Base-by-base conservation (phyloP, 148 eudicot genomes). In the Pharnaceum exiguum region DNA sequence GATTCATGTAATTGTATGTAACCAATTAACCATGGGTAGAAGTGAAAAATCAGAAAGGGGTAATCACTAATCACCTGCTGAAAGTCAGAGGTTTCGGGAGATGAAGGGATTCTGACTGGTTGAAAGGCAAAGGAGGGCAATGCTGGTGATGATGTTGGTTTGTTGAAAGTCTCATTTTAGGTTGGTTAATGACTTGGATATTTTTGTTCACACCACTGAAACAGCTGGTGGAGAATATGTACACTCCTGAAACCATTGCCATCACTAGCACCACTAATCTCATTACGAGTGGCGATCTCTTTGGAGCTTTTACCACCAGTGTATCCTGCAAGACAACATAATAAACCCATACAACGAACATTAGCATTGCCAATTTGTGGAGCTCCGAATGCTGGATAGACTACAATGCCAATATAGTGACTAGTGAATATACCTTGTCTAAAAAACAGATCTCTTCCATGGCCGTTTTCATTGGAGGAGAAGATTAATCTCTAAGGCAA, bases 61-160 rank as follows among this genome's bases (percentile, higher is more conserved):
- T 7, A 10, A 46, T 10, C 31, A 46, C 7, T 12, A 46, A 47
- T 51, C 38, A 60, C 66, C 90, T 84, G 75, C 23, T 50, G 54
- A 79, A 87, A 10, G 90, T 82, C 31, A 47, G 48, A 21, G 90
- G 90, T 40, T 35, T 73, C 11, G 95, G 95, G 63, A 79, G 22
- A 67, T 39, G 60, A 31, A 55, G 67, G 31, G 62, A 37, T 59
- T 81, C 74, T 38, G 32, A 39, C 8, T 59, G 64, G 35, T 15
- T 57, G 43, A 51, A 15, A 40, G 15, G 6, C 6, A 40, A 15
- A 5, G 15, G 36, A 54, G 64, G 42, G 11, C 65, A 70, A 15
- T 63, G 52, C 2, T 13, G 74, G 10, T 12, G 28, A 4, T 7
- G 53, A 24, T 21, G 36, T 33, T 63, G 40, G 22, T 58, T 60